Evolutionary conservation across 2,329 filamentous ascomycete species (phyloP), one percentile per base, ranked within the genome.

Genomic region (Albophoma yamanashiensis): DNA sequence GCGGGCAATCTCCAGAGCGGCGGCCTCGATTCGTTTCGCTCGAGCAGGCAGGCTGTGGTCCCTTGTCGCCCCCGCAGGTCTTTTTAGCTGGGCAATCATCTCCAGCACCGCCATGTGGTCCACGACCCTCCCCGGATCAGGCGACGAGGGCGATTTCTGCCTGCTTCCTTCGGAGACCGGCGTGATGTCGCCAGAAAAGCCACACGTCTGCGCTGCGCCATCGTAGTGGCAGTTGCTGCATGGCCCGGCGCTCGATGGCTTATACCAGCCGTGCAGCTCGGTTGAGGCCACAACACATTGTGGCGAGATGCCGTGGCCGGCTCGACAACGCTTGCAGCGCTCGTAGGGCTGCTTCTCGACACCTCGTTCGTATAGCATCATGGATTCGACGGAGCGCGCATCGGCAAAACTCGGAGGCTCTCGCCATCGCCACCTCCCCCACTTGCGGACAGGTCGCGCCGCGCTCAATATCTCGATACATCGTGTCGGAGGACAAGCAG

Each of bases 21-120:
- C 67, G 17, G 62, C 63, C 42, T 68, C 67, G 56, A 70, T 68
- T 52, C 65, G 63, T 47, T 62, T 59, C 20, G 66, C 68, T 53
- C 65, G 62, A 12, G 62, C 62, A 15, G 63, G 59, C 38, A 68
- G 62, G 56, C 66, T 66, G 34, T 66, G 57, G 58, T 66, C 58
- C 45, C 63, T 55, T 27, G 61, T 61, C 34, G 59, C 60, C 9
- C 63, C 63, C 22, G 61, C 62, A 45, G 64, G 64, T 43, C 62
- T 61, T 59, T 63, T 66, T 39, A 64, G 61, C 55, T 62, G 64
- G 5, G 66, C 67, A 61, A 68, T 68, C 52, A 69, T 60, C 56
- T 68, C 67, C 57, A 68, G 64, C 9, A 69, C 67, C 7, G 67
- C 67, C 57, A 68, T 64, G 43, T 68, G 64, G 43, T 69, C 67